Evolutionary conservation across 257 asterid genomes (phyloP).

Genomic region (Capsicum chinense): DNA sequence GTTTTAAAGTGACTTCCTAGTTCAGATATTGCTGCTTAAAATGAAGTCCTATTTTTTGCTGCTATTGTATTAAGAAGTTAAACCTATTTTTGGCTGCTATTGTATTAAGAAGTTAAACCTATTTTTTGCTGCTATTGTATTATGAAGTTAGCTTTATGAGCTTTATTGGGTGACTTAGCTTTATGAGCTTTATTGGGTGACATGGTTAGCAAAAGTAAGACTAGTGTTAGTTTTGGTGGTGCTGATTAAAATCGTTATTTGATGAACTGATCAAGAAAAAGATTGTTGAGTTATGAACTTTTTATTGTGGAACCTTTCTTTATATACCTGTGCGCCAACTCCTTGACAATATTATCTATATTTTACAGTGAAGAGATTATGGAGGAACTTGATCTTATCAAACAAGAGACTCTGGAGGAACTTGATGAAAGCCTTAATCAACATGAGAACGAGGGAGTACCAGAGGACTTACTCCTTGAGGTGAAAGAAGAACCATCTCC

Average conservation of each 20-base stretch:
- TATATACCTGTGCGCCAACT: neutral
- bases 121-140: neutral
- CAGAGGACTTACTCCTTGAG: conserved; percentile 31
- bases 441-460: conserved; percentile 37
- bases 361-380: conserved; percentile 30
- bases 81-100: neutral
- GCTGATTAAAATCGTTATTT: neutral
- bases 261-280: conserved; percentile 16
- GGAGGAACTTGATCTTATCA: conserved; percentile 26
- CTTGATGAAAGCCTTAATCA: conserved; percentile 47
- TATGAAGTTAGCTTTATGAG: neutral
- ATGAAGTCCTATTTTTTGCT: neutral
- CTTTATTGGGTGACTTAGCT: too few species aligned
- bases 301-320: neutral
- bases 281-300: neutral
- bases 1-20: neutral
- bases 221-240: neutral
- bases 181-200: neutral
- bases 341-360: conserved; percentile 10
- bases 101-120: conserved; percentile 6
- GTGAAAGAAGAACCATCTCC: conserved; percentile 12
- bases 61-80: conserved; percentile 12
- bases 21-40: neutral
- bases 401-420: conserved; percentile 56
- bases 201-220: neutral